Conservation (phyloP, 1,284 basidiomycete genomes). For the Cutaneotrichosporon mucoides region DNA sequence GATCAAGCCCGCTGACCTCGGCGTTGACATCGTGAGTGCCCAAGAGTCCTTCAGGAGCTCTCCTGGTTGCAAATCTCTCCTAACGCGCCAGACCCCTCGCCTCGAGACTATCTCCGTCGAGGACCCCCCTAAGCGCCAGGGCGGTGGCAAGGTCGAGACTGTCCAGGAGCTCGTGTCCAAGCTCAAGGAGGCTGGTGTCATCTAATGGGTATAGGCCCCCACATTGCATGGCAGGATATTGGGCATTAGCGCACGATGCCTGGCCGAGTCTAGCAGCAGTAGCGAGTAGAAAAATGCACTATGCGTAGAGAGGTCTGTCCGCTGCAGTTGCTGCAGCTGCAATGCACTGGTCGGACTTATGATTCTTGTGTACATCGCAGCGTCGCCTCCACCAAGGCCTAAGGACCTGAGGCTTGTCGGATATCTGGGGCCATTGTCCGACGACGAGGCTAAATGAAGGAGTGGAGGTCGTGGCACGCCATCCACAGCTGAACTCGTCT, state of each 20-base stretch:
- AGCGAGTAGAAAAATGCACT: slow-evolving; percentile 8
- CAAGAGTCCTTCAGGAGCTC: too few relatives aligned
- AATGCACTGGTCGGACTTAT: too few relatives aligned
- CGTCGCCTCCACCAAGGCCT: too few relatives aligned
- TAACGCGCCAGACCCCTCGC: slow-evolving; percentile 54
- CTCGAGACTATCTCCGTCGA: slow-evolving; percentile 86
- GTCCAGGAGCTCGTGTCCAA: slow-evolving; percentile 89
- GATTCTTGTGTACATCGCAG: too few relatives aligned
- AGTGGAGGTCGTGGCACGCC: too few relatives aligned
- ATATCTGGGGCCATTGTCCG: too few relatives aligned
- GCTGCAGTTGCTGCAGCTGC: too few relatives aligned
- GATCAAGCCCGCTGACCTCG: slow-evolving; percentile 72
- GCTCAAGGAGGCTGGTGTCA: slow-evolving; percentile 83
- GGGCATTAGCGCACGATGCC: slow-evolving; percentile 2
- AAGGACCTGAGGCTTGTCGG: too few relatives aligned
- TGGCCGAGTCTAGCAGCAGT: not conserved
- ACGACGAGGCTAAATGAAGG: too few relatives aligned
- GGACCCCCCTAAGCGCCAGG: slow-evolving; percentile 85
- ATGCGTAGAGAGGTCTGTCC: slow-evolving; percentile 3
- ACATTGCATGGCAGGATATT: slow-evolving; percentile 4
- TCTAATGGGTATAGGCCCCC: slow-evolving; percentile 33
- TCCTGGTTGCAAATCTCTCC: too few relatives aligned
- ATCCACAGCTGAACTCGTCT: too few relatives aligned
- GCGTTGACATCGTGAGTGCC: slow-evolving; percentile 50
- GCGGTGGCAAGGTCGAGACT: slow-evolving; percentile 81